A percentile compares a stretch with the other conserved stretches of the same genome.
Evolutionary conservation across 352 stramenopile genomes (phyloP).

Genomic region (Pythium chondricola): DNA sequence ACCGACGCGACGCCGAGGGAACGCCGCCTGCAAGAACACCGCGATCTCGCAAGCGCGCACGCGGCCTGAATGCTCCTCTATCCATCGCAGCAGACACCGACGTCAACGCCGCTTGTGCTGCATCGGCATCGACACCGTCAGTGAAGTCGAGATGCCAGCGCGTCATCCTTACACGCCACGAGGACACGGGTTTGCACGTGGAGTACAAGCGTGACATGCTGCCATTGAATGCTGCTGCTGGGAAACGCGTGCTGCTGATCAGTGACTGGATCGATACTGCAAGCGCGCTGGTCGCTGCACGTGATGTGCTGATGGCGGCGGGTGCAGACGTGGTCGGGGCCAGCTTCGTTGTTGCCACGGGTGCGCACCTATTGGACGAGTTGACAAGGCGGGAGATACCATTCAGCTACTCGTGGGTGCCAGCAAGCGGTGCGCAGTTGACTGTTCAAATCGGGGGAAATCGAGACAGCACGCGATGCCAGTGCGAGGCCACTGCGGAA

Average conservation of each 20-base stretch:
- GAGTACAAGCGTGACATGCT: constrained; percentile 11
- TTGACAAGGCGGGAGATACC: constrained; percentile 33
- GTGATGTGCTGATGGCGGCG: constrained; percentile 29
- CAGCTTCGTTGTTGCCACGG: constrained; percentile 39
- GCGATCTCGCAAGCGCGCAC: background rate
- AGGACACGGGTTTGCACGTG: constrained; percentile 1
- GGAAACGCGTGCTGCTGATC: constrained; percentile 21
- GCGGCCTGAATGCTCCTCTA: background rate
- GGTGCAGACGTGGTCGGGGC: constrained; percentile 45
- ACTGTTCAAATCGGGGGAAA: constrained; percentile 1
- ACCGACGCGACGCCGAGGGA: no score
- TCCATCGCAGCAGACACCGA: background rate
- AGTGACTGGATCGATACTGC: constrained; percentile 49
- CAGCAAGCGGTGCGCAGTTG: constrained; percentile 26
- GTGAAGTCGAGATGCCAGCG: background rate
- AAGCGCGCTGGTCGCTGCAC: constrained; percentile 35
- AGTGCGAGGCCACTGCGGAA: constrained; percentile 4
- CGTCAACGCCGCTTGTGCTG: no score
- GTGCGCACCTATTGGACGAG: constrained; percentile 23
- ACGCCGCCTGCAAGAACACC: no score
- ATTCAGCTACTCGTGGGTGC: constrained; percentile 46
- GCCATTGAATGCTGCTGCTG: background rate
- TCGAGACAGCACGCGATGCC: background rate
- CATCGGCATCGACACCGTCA: background rate
- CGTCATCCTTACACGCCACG: background rate